These are phyloP conservation scores for Mortierella antarctica DNA, from an alignment of 192 early-diverging fungal genomes.

Conservation along the genomic window DNA sequence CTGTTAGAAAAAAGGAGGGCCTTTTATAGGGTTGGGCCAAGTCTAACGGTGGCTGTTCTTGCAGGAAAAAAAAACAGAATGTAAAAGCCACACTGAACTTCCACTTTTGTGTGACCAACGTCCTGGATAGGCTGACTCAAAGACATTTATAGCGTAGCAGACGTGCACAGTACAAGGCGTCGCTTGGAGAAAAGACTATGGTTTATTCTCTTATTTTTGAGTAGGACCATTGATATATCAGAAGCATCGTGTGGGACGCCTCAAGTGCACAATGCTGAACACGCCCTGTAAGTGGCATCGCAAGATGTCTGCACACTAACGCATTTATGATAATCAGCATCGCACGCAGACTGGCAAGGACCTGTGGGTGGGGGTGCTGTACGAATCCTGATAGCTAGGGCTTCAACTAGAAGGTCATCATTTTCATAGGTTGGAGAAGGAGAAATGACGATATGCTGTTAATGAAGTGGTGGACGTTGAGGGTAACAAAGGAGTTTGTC, in stretches of 20 bases:
- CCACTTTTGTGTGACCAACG: too few species aligned
- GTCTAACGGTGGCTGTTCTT: neutral
- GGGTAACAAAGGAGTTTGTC: neutral
- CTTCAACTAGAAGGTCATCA: neutral
- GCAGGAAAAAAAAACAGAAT: too few species aligned
- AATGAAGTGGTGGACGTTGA: neutral
- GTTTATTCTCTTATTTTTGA: too few species aligned
- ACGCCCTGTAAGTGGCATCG: too few species aligned
- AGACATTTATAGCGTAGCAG: too few species aligned
- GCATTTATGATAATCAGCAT: constrained; percentile 6
- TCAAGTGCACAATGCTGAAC: neutral
- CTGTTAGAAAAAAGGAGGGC: neutral
- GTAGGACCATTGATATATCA: too few species aligned
- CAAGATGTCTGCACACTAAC: neutral
- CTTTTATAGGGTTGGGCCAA: constrained; percentile 12
- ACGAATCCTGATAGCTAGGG: neutral
- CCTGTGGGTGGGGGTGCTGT: neutral
- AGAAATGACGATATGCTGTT: neutral
- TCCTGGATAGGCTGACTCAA: too few species aligned
- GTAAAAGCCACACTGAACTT: too few species aligned
- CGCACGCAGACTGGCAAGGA: neutral
- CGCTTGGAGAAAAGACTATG: too few species aligned
- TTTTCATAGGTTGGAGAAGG: neutral
- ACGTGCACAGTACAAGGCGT: too few species aligned
- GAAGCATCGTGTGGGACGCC: too few species aligned